Evolutionary conservation across 2,329 filamentous ascomycete genomes (phyloP).

Genomic region (Nannizziopsis barbatae): DNA sequence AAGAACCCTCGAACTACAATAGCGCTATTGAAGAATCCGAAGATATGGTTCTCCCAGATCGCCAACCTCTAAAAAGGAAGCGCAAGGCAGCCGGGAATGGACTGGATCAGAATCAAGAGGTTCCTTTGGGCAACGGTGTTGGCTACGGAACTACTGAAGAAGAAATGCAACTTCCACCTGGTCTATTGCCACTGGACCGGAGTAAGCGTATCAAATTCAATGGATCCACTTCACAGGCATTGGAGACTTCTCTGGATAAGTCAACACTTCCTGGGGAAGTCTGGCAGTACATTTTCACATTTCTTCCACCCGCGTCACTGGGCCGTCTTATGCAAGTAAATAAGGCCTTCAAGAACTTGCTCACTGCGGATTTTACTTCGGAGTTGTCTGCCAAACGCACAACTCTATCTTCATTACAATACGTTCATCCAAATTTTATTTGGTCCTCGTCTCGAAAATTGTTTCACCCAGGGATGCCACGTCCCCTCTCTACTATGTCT

Average conservation of each 20-base stretch:
- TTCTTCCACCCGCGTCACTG: slow-evolving; percentile 52
- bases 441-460: slow-evolving; percentile 59
- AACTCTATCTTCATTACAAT: slow-evolving; percentile 24
- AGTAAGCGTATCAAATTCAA: slow-evolving; percentile 17
- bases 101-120: not conserved
- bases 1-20: slow-evolving; percentile 4
- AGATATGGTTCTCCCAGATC: slow-evolving; percentile 1
- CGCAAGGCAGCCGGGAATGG: slow-evolving; percentile 1
- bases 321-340: slow-evolving; percentile 57
- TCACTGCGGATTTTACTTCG: slow-evolving; percentile 39
- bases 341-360: slow-evolving; percentile 52
- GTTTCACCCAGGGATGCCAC: slow-evolving; percentile 57
- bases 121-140: slow-evolving; percentile 4
- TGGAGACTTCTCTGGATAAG: slow-evolving; percentile 13
- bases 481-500: slow-evolving; percentile 51
- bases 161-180: not conserved
- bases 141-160: not conserved
- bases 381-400: slow-evolving; percentile 22
- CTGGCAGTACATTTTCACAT: slow-evolving; percentile 61
- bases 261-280: slow-evolving; percentile 47
- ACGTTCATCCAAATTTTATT: slow-evolving; percentile 51
- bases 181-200: slow-evolving; percentile 4
- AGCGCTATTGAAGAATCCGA: not conserved
- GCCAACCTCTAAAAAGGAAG: slow-evolving; percentile 12
- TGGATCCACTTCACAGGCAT: slow-evolving; percentile 1